These are phyloP conservation scores for Cicer judaicum DNA, from an alignment of 306 rosid genomes.

Conservation along the genomic window DNA sequence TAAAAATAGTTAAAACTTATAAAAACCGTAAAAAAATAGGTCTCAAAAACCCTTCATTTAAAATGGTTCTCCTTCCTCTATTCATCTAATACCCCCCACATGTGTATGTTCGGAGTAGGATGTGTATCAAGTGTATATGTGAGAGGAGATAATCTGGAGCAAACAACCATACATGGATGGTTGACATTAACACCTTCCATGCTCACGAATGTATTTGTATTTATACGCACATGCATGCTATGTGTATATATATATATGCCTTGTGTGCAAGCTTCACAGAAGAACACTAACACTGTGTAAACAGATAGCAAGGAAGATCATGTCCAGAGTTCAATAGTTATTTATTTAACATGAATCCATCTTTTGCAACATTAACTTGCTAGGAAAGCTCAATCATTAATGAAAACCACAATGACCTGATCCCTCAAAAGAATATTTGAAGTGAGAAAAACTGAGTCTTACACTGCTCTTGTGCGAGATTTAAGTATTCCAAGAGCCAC, in stretches of 20 bases:
- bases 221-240: background rate
- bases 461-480: constrained; percentile 87
- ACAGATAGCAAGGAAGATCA: constrained; percentile 22
- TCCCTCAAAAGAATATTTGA: constrained; percentile 30
- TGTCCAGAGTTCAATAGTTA: constrained; percentile 22
- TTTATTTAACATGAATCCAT: constrained; percentile 27
- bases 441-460: constrained; percentile 46
- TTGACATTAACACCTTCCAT: background rate
- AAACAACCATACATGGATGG: constrained; percentile 3
- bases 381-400: background rate
- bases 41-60: background rate
- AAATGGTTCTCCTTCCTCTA: background rate
- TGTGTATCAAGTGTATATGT: background rate
- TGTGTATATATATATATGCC: background rate
- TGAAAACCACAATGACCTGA: constrained; percentile 34
- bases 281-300: constrained; percentile 5
- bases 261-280: background rate
- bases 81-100: background rate
- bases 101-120: background rate
- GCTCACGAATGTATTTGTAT: background rate
- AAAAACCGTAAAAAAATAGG: background rate
- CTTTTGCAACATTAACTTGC: constrained; percentile 29
- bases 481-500: constrained; percentile 67
- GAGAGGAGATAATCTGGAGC: constrained; percentile 13
- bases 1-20: background rate